Evolutionary conservation across 2,329 filamentous ascomycete species (phyloP), one percentile per base, ranked within the genome.

Genomic region (Anisogramma anomala): DNA sequence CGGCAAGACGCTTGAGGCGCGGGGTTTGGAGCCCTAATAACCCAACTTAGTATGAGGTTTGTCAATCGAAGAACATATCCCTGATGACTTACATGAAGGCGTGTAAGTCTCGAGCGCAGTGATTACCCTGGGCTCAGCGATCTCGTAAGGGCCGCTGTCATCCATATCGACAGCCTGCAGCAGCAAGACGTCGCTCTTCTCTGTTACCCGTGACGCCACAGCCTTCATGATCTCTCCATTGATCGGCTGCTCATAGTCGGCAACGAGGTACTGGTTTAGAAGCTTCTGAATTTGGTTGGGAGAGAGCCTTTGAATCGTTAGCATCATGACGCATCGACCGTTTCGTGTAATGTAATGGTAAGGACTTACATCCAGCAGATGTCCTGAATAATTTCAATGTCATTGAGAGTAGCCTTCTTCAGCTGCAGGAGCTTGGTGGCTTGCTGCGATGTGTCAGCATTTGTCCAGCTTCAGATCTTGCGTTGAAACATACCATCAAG

Each of bases 201-300:
- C 91, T 2, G 89, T 96, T 34, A 98, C 91, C 39, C 88, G 77
- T 28, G 87, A 94, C 6, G 93, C 91, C 39, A 98, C 93, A 6
- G 91, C 91, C 68, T 98, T 98, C 91, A 98, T 98, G 58, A 98
- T 98, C 62, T 98, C 91, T 58, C 89, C 91, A 56, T 98, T 96
- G 64, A 98, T 98, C 27, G 91, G 91, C 65, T 96, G 91, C 65
- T 98, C 91, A 62, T 98, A 98, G 64, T 98, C 91, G 46, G 91
- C 91, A 43, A 98, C 89, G 36, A 98, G 76, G 59, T 98, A 98
- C 63, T 98, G 91, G 65, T 98, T 98, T 51, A 98, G 72, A 25
- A 98, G 76, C 68, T 98, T 98, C 64, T 98, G 91, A 49, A 98
- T 98, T 63, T 98, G 91, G 65, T 95, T 96, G 39, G 91, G 91